These are phyloP conservation scores for Fusarium burgessii DNA, from an alignment of 2,329 filamentous ascomycete genomes.

Conservation along the genomic window DNA sequence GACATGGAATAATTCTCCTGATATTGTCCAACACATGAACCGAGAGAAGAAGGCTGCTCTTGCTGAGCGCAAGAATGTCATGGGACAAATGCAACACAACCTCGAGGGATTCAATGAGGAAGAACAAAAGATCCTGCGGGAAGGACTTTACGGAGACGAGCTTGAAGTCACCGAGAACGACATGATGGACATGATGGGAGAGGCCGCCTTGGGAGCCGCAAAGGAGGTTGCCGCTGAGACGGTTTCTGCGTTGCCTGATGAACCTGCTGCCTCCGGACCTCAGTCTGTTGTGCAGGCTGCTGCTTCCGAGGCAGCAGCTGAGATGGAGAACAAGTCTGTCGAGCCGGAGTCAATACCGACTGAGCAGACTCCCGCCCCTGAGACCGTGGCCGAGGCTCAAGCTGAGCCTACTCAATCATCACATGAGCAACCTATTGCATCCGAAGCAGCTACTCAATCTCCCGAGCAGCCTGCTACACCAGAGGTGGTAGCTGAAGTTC, in stretches of 20 bases:
- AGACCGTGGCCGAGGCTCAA: constrained; percentile 2
- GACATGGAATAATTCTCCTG: constrained; percentile 68
- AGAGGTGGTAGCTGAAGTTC: not conserved
- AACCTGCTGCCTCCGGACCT: not conserved
- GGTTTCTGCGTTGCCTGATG: not conserved
- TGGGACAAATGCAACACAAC: constrained; percentile 53
- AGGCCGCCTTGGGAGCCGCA: constrained; percentile 33
- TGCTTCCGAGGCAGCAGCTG: not conserved
- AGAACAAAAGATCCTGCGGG: constrained; percentile 51
- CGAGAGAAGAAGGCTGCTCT: constrained; percentile 49
- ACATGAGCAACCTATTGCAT: not conserved
- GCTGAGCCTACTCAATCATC: not conserved
- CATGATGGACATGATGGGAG: constrained; percentile 52
- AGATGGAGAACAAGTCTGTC: not conserved
- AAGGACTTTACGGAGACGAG: constrained; percentile 44
- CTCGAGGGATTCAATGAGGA: constrained; percentile 54
- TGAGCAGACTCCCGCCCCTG: not conserved
- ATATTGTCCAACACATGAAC: constrained; percentile 57
- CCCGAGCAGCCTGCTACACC: not conserved
- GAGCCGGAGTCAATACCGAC: too few species aligned
- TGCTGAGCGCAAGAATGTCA: constrained; percentile 51
- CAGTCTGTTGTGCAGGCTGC: not conserved
- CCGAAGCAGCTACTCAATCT: not conserved
- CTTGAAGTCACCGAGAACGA: constrained; percentile 52
- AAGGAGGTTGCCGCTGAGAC: constrained; percentile 26